Conservation (phyloP, 192 early-diverging fungal genomes). For the Cladochytrium replicatum region DNA sequence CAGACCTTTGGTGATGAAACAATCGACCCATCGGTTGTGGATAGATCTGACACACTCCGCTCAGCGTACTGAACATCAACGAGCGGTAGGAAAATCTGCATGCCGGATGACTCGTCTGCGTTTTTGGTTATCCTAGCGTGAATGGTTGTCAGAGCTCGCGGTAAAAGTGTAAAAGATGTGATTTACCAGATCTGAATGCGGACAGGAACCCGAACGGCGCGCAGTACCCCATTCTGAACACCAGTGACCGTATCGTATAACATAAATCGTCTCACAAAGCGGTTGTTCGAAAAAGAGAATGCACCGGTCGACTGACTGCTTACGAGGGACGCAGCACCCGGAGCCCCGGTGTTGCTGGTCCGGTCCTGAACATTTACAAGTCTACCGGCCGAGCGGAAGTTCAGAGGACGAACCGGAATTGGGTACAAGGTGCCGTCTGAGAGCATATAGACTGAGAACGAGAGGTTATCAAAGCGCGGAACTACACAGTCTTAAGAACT, state of each 20-base stretch:
- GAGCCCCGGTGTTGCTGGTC: neutral
- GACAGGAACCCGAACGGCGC: slow-evolving; percentile 24
- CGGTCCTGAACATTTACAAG: slow-evolving; percentile 12
- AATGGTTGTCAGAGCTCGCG: neutral
- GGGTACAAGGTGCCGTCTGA: slow-evolving; percentile 23
- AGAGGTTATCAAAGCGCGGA: no score
- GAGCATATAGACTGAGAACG: no score
- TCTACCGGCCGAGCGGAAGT: slow-evolving; percentile 8
- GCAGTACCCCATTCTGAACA: slow-evolving; percentile 19
- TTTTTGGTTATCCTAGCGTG: slow-evolving; percentile 21
- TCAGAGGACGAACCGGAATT: slow-evolving; percentile 33
- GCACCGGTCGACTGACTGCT: no score
- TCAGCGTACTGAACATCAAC: slow-evolving; percentile 39
- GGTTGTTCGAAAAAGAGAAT: slow-evolving; percentile 11
- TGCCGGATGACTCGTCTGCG: slow-evolving; percentile 1
- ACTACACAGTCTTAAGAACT: slow-evolving; percentile 2
- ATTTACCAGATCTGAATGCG: slow-evolving; percentile 27
- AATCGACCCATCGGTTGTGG: neutral
- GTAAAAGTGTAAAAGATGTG: neutral
- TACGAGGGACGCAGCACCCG: neutral
- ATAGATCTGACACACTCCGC: slow-evolving; percentile 15
- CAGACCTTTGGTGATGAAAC: slow-evolving; percentile 3
- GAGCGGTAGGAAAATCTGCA: slow-evolving; percentile 33
- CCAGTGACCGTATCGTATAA: slow-evolving; percentile 36
- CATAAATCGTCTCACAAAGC: slow-evolving; percentile 34